phyloP scores from a whole-genome alignment of 768 basidiomycete species.

The Lentinula sp. region DNA sequence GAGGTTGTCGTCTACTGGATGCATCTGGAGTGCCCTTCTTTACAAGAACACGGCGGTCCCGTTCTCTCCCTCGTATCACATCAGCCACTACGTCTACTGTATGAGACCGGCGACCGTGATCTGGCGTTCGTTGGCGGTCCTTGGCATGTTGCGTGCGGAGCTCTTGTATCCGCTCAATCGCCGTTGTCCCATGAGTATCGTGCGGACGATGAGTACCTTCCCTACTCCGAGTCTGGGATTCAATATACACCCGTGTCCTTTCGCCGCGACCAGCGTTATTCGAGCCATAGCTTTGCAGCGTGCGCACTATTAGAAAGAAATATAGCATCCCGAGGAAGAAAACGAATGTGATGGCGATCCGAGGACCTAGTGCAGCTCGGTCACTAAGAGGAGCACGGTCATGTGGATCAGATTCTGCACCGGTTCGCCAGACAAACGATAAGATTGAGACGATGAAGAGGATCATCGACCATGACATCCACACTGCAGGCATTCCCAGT shows the following conservation, averaged over 20 bases:
- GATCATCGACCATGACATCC: constrained; percentile 59
- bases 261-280: neutral
- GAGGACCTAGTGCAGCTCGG: constrained; percentile 38
- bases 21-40: neutral
- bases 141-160: neutral
- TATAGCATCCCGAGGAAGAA: constrained; percentile 57
- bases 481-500: constrained; percentile 44
- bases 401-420: constrained; percentile 34
- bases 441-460: constrained; percentile 58
- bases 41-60: neutral
- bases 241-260: neutral
- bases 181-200: neutral
- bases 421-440: constrained; percentile 62
- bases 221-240: neutral
- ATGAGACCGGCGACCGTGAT: neutral
- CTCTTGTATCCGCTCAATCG: neutral
- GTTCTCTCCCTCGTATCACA: neutral
- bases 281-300: constrained; percentile 53
- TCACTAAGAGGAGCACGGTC: constrained; percentile 30
- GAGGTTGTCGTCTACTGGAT: neutral
- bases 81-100: neutral
- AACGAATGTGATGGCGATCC: constrained; percentile 48
- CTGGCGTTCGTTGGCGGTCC: neutral
- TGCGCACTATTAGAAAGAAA: constrained; percentile 53
- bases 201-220: neutral